phyloP scores from a whole-genome alignment of 116 monocot species.

The Zostera marina region DNA sequence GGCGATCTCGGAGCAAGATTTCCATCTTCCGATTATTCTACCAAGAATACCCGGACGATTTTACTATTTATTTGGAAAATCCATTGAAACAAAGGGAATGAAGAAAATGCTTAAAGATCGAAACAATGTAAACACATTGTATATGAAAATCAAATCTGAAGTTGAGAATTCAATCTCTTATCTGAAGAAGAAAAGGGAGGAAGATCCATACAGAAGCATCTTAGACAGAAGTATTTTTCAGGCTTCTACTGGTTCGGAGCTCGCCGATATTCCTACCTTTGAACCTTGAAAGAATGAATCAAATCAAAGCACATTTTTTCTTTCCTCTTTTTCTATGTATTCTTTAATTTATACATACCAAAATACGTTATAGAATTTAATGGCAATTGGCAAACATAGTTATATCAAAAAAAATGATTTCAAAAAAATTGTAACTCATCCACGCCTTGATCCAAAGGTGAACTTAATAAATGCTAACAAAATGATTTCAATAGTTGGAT shows the following conservation, averaged over 20 bases:
- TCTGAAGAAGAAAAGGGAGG: constrained; percentile 73
- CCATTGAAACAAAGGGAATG: constrained; percentile 45
- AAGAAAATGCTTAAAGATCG: constrained; percentile 28
- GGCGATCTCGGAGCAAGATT: constrained; percentile 33
- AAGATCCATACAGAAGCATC: constrained; percentile 65
- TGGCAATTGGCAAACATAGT: no score
- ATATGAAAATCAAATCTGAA: constrained; percentile 59
- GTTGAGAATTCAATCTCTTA: constrained; percentile 47
- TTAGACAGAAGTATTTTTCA: constrained; percentile 42
- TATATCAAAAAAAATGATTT: no score
- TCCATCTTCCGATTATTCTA: constrained; percentile 37
- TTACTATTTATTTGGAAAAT: constrained; percentile 72
- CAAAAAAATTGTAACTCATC: no score
- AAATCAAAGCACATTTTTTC: no score
- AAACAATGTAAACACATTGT: constrained; percentile 29
- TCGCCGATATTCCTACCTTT: not conserved
- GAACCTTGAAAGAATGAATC: no score
- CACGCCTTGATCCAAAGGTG: no score
- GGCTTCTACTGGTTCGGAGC: constrained; percentile 19
- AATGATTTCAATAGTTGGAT: no score
- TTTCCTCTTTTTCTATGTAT: no score
- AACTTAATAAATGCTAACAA: no score
- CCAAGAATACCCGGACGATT: constrained; percentile 76
- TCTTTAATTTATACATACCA: no score
- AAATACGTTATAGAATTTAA: no score